phyloP scores from a whole-genome alignment of 176 grass and related monocot genomes.

The Ampelocalamus luodianensis region DNA sequence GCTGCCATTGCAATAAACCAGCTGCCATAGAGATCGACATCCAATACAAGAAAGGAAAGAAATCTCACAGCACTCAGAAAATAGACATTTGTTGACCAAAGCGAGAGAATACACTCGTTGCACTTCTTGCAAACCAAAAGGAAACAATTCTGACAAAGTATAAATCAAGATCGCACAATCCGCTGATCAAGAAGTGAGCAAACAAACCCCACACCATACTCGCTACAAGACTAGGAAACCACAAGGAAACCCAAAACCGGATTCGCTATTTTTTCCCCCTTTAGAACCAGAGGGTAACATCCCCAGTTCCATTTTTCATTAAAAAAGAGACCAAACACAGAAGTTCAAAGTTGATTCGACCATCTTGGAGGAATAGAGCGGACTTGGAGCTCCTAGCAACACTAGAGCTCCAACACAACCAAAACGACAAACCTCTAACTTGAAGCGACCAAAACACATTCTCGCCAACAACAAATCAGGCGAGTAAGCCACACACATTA shows the following conservation, averaged over 20 bases:
- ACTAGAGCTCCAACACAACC: not conserved
- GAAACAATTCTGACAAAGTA: not conserved
- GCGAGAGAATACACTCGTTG: not conserved
- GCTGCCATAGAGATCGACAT: not conserved
- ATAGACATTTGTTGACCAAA: not conserved
- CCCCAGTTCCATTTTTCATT: not conserved
- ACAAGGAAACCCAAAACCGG: not conserved
- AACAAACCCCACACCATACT: not conserved
- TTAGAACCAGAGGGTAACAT: not conserved
- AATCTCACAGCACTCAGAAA: not conserved
- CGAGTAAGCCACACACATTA: not conserved
- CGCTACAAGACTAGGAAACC: not conserved
- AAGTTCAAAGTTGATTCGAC: not conserved
- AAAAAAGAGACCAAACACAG: not conserved
- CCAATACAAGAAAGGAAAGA: not conserved
- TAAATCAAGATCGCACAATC: not conserved
- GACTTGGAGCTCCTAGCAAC: not conserved
- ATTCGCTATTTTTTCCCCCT: not conserved
- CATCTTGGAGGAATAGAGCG: not conserved
- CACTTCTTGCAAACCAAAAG: slow-evolving; percentile 28
- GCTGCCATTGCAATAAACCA: not conserved
- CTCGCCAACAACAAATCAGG: not conserved
- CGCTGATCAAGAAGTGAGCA: not conserved
- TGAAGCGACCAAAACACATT: not conserved
- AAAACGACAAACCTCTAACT: not conserved